These are phyloP conservation scores for Chrysophaeum taylorii DNA, from an alignment of 352 stramenopile species.

Conservation along the genomic window DNA sequence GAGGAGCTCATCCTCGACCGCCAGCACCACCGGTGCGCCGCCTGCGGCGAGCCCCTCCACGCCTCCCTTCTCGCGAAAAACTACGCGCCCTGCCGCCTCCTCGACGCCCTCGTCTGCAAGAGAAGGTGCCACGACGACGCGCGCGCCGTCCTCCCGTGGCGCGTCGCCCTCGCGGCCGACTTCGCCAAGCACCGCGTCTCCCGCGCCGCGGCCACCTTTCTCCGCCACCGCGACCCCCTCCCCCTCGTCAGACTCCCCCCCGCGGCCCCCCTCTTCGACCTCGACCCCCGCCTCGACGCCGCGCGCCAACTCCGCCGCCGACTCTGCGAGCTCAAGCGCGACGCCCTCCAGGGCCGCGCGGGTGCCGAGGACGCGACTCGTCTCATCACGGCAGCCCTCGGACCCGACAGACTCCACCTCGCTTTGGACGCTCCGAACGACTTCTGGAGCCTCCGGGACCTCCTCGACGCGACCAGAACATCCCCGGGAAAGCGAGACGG, in stretches of 20 bases:
- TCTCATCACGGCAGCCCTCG: too few species aligned
- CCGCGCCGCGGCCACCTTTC: not conserved
- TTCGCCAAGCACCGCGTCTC: not conserved
- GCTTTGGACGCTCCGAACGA: too few species aligned
- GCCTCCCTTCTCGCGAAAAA: not conserved
- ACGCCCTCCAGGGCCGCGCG: too few species aligned
- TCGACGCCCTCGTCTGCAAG: not conserved
- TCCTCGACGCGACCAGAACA: too few species aligned
- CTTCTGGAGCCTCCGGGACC: too few species aligned
- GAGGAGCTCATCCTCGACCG: not conserved
- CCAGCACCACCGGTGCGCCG: not conserved
- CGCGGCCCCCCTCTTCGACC: not conserved
- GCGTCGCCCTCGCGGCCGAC: not conserved
- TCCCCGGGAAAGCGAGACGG: too few species aligned
- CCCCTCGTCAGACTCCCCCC: not conserved
- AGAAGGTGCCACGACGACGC: not conserved
- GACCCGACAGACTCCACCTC: too few species aligned
- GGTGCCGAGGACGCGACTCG: too few species aligned
- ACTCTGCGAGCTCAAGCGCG: not conserved
- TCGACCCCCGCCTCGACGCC: not conserved
- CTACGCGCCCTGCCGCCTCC: not conserved
- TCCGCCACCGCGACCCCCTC: not conserved
- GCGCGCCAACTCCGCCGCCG: not conserved
- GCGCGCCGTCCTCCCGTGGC: not conserved
- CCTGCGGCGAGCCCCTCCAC: not conserved